phyloP scores from a whole-genome alignment of 306 rosid species.

The Fragaria nilgerrensis region DNA sequence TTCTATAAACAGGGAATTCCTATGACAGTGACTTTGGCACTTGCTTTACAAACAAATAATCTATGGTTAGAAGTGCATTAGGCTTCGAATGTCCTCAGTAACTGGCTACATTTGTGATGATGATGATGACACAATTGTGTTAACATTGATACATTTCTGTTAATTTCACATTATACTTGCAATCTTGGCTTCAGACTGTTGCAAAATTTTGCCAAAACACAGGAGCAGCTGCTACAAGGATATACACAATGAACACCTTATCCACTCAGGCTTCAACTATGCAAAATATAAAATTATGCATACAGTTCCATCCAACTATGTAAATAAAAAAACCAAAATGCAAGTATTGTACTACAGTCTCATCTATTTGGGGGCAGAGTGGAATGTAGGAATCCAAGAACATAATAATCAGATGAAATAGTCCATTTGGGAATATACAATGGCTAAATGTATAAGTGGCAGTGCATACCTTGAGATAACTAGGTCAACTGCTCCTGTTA shows the following conservation, averaged over 20 bases:
- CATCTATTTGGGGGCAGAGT: constrained; percentile 9
- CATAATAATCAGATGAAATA: not conserved
- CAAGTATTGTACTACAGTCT: not conserved
- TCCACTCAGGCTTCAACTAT: constrained; percentile 16
- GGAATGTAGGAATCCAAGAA: constrained; percentile 24
- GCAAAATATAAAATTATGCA: constrained; percentile 9
- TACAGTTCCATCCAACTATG: not conserved
- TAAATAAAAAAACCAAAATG: not conserved
- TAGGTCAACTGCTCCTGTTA: constrained; percentile 28
- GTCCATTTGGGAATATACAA: constrained; percentile 8
- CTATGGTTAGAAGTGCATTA: constrained; percentile 31
- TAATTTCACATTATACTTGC: constrained; percentile 35
- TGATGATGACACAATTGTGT: constrained; percentile 18
- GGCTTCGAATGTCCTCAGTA: constrained; percentile 27
- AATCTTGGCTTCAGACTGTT: constrained; percentile 25
- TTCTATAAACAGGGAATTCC: not conserved
- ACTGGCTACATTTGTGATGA: constrained; percentile 20
- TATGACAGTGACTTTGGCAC: constrained; percentile 17
- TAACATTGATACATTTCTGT: constrained; percentile 14
- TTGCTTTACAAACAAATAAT: constrained; percentile 31
- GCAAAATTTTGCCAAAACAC: constrained; percentile 9
- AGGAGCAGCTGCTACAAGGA: constrained; percentile 38
- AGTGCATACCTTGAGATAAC: constrained; percentile 42
- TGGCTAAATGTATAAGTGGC: constrained; percentile 1
- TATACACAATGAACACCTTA: constrained; percentile 19